These are phyloP conservation scores for Buxus sempervirens DNA, from an alignment of 164 flowering plant genomes.

Conservation along the genomic window DNA sequence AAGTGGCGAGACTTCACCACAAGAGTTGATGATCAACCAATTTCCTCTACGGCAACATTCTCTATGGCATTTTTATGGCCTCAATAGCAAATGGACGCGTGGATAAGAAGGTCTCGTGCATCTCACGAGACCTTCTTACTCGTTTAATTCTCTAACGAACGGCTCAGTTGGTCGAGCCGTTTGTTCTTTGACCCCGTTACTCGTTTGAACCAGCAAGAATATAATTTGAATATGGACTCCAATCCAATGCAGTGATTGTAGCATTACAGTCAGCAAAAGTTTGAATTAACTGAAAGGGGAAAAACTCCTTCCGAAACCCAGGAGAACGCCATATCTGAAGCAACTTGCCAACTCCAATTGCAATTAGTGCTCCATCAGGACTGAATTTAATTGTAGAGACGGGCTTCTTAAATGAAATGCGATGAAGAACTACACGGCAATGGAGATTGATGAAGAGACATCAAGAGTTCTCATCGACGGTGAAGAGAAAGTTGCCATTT, in stretches of 20 bases:
- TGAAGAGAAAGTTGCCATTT: slow-evolving; percentile 57
- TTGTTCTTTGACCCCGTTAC: too few relatives aligned
- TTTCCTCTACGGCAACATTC: too few relatives aligned
- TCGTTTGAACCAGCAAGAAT: neutral
- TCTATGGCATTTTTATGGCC: too few relatives aligned
- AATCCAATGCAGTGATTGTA: neutral
- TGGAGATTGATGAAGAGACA: slow-evolving; percentile 56
- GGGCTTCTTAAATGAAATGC: slow-evolving; percentile 52
- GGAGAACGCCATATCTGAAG: slow-evolving; percentile 68
- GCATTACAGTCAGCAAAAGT: slow-evolving; percentile 10
- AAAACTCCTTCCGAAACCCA: slow-evolving; percentile 52
- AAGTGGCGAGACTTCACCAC: too few relatives aligned
- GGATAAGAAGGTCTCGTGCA: too few relatives aligned
- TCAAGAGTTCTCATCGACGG: slow-evolving; percentile 58
- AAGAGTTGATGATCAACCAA: too few relatives aligned
- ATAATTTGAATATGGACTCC: neutral
- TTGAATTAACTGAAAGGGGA: slow-evolving; percentile 56
- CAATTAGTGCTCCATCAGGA: slow-evolving; percentile 52
- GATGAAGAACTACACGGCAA: slow-evolving; percentile 58
- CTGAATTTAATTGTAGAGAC: slow-evolving; percentile 46
- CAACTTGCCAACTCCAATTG: slow-evolving; percentile 54
- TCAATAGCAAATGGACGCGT: too few relatives aligned
- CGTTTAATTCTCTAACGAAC: too few relatives aligned
- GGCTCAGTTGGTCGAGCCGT: too few relatives aligned
- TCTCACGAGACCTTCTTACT: too few relatives aligned